Base-by-base conservation (phyloP, 768 basidiomycete genomes). In the Russula olivacea region DNA sequence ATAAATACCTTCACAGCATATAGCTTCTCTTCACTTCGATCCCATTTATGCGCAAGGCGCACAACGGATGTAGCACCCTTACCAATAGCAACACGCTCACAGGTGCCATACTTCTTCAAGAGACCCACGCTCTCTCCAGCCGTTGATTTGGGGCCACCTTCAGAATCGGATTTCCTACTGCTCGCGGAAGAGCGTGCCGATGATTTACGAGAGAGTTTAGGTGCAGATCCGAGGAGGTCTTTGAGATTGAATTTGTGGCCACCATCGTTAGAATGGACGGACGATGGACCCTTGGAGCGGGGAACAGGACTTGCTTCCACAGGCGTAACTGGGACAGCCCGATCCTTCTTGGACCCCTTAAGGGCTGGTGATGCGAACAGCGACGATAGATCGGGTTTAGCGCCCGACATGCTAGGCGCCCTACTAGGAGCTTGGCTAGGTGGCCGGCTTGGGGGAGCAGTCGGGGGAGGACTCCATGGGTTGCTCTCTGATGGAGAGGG, bases 21-120 rank as follows among this genome's bases (percentile, higher is more conserved):
- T 36, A 98, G 79, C 79, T 95, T 96, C 77, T 99, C 96, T 74
- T 96, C 94, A 23, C 80, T 84, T 63, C 95, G 81, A 74, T 99
- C 97, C 96, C 96, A 98, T 77, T 98, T 99, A 77, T 99, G 97
- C 48, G 95, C 96, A 19, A 99, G 82, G 51, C 93, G 80, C 49
- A 99, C 96, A 59, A 98, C 93, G 53, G 91, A 93, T 28, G 97
- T 99, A n/a, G 96, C 97, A 21, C 96, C 96, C 74, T 94, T 97
- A 43, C 96, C 96, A 66, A 99, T 97, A 14, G 96, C 95, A 23
- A 93, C 85, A 77, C 92, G 93, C 78, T 95, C 93, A 74, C 95
- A 98, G 14, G 97, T 86, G 36, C 96, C 97, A 71, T 98, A 99
- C 81, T 98, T 98, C 75, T 93, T 86, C 43, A 89, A 76, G 67